phyloP scores from a whole-genome alignment of 345 rosid species.

The Crucihimalaya himalaica region DNA sequence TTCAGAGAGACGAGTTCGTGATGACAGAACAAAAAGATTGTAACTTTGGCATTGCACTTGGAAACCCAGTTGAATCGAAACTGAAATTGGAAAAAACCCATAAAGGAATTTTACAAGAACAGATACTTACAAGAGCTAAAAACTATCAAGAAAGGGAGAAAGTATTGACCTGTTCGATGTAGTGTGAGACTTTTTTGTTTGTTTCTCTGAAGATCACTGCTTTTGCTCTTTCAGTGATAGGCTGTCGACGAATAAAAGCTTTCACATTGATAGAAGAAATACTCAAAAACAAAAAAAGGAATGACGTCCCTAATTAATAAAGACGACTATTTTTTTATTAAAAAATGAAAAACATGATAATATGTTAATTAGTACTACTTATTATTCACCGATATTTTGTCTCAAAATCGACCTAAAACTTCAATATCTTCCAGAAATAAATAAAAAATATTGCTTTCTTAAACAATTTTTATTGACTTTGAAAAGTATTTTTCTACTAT shows the following conservation, averaged over 20 bases:
- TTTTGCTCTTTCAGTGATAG: neutral
- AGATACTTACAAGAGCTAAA: neutral
- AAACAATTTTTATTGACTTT: neutral
- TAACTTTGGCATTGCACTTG: conserved; percentile 3
- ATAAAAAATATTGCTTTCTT: neutral
- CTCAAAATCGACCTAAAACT: too few species aligned
- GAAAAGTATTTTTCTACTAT: too few species aligned
- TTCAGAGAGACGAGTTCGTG: neutral
- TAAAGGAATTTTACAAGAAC: neutral
- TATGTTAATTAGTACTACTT: too few species aligned
- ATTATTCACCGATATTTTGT: too few species aligned
- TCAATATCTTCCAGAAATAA: neutral
- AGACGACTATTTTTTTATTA: neutral
- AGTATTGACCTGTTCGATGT: neutral
- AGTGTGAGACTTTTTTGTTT: neutral
- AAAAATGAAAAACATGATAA: too few species aligned
- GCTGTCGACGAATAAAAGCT: neutral
- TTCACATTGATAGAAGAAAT: neutral
- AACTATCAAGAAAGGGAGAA: neutral
- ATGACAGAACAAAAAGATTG: neutral
- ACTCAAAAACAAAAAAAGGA: neutral
- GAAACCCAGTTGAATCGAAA: neutral
- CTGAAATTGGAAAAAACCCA: neutral
- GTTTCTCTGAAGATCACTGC: neutral
- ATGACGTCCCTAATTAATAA: neutral